Percentiles rank a stretch among this genome's conserved stretches.
Evolutionary conservation across 1,139 yeast genomes (phyloP).

Genomic region (Zygosaccharomyces sapae): DNA sequence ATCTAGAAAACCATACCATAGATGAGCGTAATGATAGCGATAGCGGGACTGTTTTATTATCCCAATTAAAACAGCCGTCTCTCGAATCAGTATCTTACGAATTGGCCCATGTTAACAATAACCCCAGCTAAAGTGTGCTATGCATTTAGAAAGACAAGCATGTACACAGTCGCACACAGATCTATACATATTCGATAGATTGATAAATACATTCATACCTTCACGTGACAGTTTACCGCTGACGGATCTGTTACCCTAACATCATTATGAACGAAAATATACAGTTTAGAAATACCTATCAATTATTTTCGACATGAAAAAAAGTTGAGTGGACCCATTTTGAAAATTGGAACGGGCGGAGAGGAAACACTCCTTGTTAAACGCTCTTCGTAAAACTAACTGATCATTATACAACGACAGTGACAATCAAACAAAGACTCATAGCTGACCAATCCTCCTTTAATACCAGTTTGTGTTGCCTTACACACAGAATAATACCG

Average conservation of each 20-base stretch:
- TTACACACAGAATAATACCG: background rate
- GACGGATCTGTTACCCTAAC: no score
- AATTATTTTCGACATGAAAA: background rate
- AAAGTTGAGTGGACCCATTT: background rate
- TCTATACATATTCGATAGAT: no score
- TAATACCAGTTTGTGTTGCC: background rate
- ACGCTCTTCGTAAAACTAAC: no score
- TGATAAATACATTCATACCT: no score
- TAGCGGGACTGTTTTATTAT: background rate
- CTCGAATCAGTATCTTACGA: background rate
- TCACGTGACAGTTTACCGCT: no score
- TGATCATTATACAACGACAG: background rate
- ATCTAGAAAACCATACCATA: background rate
- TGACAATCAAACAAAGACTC: background rate
- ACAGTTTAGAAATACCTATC: no score
- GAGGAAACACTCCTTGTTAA: conserved; percentile 1
- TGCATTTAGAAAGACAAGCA: no score
- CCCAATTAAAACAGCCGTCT: background rate
- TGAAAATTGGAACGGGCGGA: background rate
- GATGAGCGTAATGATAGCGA: background rate
- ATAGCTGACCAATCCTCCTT: background rate
- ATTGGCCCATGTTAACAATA: background rate
- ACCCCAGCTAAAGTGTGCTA: background rate
- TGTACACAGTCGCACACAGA: no score
- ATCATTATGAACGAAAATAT: background rate